Base-by-base conservation (phyloP, 805 yeast genomes). In the Spathaspora girioi region DNA sequence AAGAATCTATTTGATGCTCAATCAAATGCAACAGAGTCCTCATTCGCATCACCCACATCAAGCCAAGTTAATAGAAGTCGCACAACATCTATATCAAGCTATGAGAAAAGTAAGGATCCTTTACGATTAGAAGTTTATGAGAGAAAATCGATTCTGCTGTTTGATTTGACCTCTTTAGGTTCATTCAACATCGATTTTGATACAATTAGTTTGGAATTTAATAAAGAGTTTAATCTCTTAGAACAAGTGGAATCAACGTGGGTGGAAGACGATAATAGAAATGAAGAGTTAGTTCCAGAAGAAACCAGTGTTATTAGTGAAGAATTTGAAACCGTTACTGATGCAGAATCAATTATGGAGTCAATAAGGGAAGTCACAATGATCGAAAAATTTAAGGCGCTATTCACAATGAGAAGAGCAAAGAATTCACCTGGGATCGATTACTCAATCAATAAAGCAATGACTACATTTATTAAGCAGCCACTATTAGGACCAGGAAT, bases 161-260 rank as follows among this genome's bases (percentile, higher is more conserved):
- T 29, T 29, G 47, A 45, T 15, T 20, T 47, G 48, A 40, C 38
- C 18, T 41, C 50, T 5, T 32, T 41, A 19, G 48, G 43, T 5
- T 47, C 50, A 9, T 47, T 47, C 23, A 41, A 29, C 18, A 23
- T 47, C 20, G 40, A 47, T 19, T 51, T 51, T 48, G 54, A 51
- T 43, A 31, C 54, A n/a, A 20, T 51, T 11, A 45, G 45, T 45
- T 35, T 51, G 15, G 47, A 48, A 9, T 32, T 43, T 12, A 48
- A 48, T 6, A 29, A 20, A n/a, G 49, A 26, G 31, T 43, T 42
- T n/a, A 17, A 42, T 15, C 14, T 14, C 17, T 15, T 9, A 35
- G 18, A n/a, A 3, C 18, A 35, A 31, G 35, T 31, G 35, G 40
- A 35, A 35, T 4, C 7, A 35, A 10, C 17, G 14, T n/a, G 11